Conservation (phyloP, 2,329 filamentous ascomycete genomes). For the Monosporascus sp. region DNA sequence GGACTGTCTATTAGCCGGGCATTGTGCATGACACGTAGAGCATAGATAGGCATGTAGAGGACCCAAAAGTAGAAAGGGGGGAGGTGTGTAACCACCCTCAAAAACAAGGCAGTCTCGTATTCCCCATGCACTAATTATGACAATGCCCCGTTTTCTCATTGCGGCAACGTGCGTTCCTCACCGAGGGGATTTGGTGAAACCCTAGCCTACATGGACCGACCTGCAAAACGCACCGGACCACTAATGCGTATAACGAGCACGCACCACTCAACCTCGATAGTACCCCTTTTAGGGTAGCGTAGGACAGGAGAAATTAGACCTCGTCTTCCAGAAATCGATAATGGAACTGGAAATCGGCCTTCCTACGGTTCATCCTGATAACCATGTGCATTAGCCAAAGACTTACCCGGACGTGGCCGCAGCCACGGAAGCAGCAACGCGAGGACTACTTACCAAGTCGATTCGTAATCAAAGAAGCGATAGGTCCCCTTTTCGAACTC, state of each 20-base stretch:
- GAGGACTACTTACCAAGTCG: slow-evolving; percentile 72
- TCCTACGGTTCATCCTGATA: neutral
- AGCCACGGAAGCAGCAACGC: neutral
- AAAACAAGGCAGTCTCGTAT: neutral
- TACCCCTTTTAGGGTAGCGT: too few relatives aligned
- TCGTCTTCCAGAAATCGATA: neutral
- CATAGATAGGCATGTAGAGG: neutral
- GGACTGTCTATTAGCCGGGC: too few relatives aligned
- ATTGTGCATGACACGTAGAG: neutral
- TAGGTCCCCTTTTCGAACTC: slow-evolving; percentile 99
- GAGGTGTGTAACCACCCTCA: neutral
- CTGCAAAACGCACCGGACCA: too few relatives aligned
- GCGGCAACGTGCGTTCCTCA: neutral
- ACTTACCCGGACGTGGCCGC: neutral
- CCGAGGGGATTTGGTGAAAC: too few relatives aligned
- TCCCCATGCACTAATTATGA: neutral
- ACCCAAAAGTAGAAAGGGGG: neutral
- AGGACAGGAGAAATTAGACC: neutral
- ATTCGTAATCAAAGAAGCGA: slow-evolving; percentile 98
- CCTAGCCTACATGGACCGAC: too few relatives aligned
- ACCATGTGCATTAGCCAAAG: neutral
- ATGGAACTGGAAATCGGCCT: neutral
- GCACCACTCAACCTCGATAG: too few relatives aligned
- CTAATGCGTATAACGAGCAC: too few relatives aligned
- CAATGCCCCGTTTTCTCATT: neutral